A percentile compares a stretch with the other conserved stretches of the same genome.
Evolutionary conservation across 768 basidiomycete species (phyloP).

Genomic region (Lactarius evosmus): DNA sequence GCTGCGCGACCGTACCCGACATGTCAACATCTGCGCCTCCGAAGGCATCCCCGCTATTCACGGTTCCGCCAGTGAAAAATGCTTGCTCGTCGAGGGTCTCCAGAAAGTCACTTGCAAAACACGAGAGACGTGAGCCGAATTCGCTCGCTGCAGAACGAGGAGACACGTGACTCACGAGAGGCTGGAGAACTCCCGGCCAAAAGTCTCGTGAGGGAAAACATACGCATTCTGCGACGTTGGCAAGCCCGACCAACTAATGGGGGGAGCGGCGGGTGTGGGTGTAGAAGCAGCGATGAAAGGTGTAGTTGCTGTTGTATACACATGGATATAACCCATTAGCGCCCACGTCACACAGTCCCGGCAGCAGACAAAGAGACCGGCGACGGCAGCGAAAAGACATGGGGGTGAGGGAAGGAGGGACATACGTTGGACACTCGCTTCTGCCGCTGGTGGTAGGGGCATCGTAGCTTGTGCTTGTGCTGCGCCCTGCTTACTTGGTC

Average conservation of each 20-base stretch:
- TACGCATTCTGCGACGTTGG: slow-evolving; percentile 47
- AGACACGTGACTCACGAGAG: slow-evolving; percentile 53
- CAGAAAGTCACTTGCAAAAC: slow-evolving; percentile 68
- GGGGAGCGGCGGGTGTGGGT: slow-evolving; percentile 38
- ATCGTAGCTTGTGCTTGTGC: slow-evolving; percentile 37
- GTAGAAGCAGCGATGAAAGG: slow-evolving; percentile 5
- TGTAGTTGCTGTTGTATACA: slow-evolving; percentile 27
- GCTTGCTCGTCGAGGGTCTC: slow-evolving; percentile 83
- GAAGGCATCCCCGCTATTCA: slow-evolving; percentile 49
- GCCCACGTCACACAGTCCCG: not conserved
- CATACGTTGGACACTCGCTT: slow-evolving; percentile 6
- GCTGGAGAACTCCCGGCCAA: slow-evolving; percentile 81
- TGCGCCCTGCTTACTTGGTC: slow-evolving; percentile 41
- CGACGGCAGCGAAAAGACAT: not conserved
- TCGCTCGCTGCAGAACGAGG: not conserved
- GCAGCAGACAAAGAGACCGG: not conserved
- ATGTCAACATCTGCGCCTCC: slow-evolving; percentile 31
- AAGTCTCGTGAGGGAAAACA: slow-evolving; percentile 66
- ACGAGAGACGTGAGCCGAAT: slow-evolving; percentile 2
- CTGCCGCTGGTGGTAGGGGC: slow-evolving; percentile 19
- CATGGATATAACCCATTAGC: slow-evolving; percentile 5
- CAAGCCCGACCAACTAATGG: slow-evolving; percentile 49
- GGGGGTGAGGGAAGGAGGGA: not conserved
- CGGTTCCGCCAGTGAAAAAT: slow-evolving; percentile 60
- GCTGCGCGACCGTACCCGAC: slow-evolving; percentile 15